Percentiles rank a stretch among this genome's conserved stretches.
phyloP scores from a whole-genome alignment of 768 basidiomycete genomes.

The Lactarius evosmus region DNA sequence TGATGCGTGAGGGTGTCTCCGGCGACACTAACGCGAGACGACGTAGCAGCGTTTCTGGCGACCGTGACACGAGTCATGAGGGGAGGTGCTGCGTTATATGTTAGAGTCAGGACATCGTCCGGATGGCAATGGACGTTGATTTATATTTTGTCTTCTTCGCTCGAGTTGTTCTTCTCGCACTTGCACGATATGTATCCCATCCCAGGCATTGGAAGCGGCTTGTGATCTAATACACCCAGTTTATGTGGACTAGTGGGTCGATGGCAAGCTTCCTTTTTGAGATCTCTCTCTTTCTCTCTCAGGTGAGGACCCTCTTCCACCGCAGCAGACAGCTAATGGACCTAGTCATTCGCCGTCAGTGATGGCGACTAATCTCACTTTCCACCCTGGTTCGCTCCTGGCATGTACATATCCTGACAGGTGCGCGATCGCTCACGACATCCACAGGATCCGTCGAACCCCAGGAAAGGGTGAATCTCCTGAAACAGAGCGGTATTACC shows the following conservation, averaged over 20 bases:
- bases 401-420: neutral
- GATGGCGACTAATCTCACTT: conserved; percentile 47
- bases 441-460: conserved; percentile 18
- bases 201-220: neutral
- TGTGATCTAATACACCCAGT: conserved; percentile 1
- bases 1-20: conserved; percentile 84
- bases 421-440: conserved; percentile 9
- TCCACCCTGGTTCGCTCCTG: conserved; percentile 17
- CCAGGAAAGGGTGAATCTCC: conserved; percentile 15
- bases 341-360: neutral
- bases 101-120: conserved; percentile 14
- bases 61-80: conserved; percentile 13
- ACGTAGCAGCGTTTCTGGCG: conserved; percentile 33
- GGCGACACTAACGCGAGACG: conserved; percentile 39
- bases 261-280: conserved; percentile 4
- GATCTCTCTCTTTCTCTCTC: neutral
- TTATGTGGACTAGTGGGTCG: neutral
- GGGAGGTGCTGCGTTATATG: conserved; percentile 27
- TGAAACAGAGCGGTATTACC: conserved; percentile 16
- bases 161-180: neutral
- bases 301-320: neutral
- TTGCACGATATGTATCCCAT: conserved; percentile 16
- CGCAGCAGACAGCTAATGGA: no score
- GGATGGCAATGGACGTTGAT: conserved; percentile 15
- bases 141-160: conserved; percentile 10